Conservation (phyloP, 371 early-diverging fungal genomes). For the Thermomucor indicae-seudaticae region DNA sequence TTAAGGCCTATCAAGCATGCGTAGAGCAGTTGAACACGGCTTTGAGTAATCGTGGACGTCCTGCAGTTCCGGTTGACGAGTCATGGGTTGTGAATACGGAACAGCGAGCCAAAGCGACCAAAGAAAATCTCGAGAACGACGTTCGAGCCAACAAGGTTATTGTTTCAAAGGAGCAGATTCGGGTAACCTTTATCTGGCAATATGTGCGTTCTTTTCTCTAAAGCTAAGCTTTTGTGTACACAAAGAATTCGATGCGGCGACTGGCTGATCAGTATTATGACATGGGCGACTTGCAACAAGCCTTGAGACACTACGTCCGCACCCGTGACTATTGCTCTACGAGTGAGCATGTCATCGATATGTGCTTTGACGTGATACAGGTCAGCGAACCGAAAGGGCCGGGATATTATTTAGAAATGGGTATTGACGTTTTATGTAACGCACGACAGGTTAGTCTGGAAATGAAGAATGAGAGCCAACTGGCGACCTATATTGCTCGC, state of each 20-base stretch:
- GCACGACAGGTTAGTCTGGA: conserved; percentile 42
- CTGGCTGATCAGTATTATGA: conserved; percentile 72
- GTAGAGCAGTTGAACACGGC: no score
- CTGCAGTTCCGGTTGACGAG: conserved; percentile 24
- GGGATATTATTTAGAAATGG: no score
- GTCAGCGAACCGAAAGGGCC: conserved; percentile 27
- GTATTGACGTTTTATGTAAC: background rate
- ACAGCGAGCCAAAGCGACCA: conserved; percentile 30
- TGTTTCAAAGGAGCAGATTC: conserved; percentile 76
- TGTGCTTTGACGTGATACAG: conserved; percentile 79
- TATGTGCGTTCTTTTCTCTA: no score
- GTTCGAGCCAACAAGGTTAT: conserved; percentile 69
- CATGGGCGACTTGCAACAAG: conserved; percentile 64
- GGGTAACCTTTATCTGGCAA: conserved; percentile 57
- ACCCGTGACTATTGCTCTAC: conserved; percentile 79
- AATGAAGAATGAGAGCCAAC: conserved; percentile 63
- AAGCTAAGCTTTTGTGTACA: no score
- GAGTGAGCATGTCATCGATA: conserved; percentile 68
- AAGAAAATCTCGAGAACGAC: conserved; percentile 68
- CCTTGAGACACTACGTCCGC: conserved; percentile 66
- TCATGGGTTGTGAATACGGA: conserved; percentile 64
- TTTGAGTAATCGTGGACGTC: no score
- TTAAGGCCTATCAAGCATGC: conserved; percentile 43
- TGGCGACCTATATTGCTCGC: conserved; percentile 69
- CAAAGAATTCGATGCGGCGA: background rate